Evolutionary conservation across 2,329 filamentous ascomycete genomes (phyloP).

Genomic region (Ophiocordyceps unilateralis): DNA sequence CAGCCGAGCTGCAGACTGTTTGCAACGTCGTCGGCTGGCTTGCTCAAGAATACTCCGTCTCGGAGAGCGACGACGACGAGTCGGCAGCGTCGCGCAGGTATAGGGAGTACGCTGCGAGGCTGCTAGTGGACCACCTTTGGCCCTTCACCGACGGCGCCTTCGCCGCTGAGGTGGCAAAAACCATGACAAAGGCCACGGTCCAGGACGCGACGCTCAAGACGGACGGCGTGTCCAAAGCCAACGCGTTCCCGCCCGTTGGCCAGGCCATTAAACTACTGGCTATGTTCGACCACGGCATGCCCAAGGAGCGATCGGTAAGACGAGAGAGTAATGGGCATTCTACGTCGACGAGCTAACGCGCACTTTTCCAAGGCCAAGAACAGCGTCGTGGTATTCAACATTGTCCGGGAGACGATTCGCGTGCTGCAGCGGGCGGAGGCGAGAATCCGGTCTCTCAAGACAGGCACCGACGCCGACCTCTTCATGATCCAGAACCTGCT

Average conservation of each 20-base stretch:
- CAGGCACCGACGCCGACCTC: conserved; percentile 57
- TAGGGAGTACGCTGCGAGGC: conserved; percentile 35
- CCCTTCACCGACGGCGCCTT: conserved; percentile 35
- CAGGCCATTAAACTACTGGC: conserved; percentile 39
- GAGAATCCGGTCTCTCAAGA: conserved; percentile 45
- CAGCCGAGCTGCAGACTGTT: conserved; percentile 27
- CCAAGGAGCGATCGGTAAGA: conserved; percentile 43
- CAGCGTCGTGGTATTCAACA: conserved; percentile 42
- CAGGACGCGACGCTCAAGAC: conserved; percentile 30
- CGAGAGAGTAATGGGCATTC: neutral
- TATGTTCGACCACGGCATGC: conserved; percentile 48
- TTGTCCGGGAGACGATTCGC: conserved; percentile 78
- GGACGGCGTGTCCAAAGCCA: conserved; percentile 33
- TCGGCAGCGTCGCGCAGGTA: conserved; percentile 31
- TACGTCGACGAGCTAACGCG: neutral
- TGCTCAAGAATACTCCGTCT: conserved; percentile 36
- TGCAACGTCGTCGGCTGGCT: conserved; percentile 42
- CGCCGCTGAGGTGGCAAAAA: conserved; percentile 36
- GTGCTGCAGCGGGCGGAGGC: conserved; percentile 64
- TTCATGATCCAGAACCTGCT: conserved; percentile 93
- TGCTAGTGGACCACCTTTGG: conserved; percentile 41
- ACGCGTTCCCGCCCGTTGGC: conserved; percentile 40
- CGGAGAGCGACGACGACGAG: conserved; percentile 41
- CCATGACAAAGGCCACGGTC: conserved; percentile 30
- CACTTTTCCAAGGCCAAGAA: conserved; percentile 18